Base-by-base conservation (phyloP, 805 yeast species). In the Zygosaccharomyces lentus region DNA sequence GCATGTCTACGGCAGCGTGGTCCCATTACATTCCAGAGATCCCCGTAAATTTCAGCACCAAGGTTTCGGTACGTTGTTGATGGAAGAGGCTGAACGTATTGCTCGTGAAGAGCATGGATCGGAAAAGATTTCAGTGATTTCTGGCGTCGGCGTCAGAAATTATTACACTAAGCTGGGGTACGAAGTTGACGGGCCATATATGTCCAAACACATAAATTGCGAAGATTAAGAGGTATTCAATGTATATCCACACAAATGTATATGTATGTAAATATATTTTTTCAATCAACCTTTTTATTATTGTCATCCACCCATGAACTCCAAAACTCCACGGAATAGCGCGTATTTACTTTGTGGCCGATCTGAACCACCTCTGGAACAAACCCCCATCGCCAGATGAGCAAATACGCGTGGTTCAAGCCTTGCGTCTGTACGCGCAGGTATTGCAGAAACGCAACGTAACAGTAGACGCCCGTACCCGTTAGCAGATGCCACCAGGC, bases 41-140 rank as follows among this genome's bases (percentile, higher is more conserved):
- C 99, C 99, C 37, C 78, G 96, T 61, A 93, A 93, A 67, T 93
- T 93, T 73, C 99, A 93, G 71, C 99, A 93, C 72, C 99, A 93
- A 73, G 99, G 99, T 16, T 93, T 91, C 65, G 99, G 99, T 52
- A 91, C 99, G 5, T 73, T 93, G 58, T 69, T 93, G 42, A 93
- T 93, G 99, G 98, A 93, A 67, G 99, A 93, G 67, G 99, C 99
- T 2, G 98, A 88, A 59, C 77, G 96, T 54, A 93, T 93, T 49
- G 93, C 99, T 1, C 76, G 81, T 42, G 96, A 89, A 59, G 99
- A 93, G 64, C 99, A 93, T 65, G 96, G 96, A 0, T 84, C 96
- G 4, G 72, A 75, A 43, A 93, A 93, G 70, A 84, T 93, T 30
- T 81, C 95, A 64, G 99, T 93, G 45, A 93, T 93, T 56, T 83